Evolutionary conservation across 2,329 filamentous ascomycete species (phyloP), one percentile per base, ranked within the genome.

Genomic region (Alternaria ventricosa): DNA sequence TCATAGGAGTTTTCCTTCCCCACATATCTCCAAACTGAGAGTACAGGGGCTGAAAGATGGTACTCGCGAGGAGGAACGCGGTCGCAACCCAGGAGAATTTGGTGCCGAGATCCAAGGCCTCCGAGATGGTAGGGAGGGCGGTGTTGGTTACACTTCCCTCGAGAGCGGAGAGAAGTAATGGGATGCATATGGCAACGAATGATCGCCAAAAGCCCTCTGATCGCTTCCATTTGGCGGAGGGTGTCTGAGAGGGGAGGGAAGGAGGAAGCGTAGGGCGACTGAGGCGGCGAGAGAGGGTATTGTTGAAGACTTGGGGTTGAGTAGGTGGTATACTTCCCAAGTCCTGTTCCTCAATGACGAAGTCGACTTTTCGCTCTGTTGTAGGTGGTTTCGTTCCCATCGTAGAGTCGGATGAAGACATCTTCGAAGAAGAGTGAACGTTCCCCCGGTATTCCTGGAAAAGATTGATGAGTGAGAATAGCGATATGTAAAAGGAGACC

Each of bases 21-120:
- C 84, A 88, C n/a, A 88, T 79, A 56, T 87, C 81, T 13, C 83
- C 80, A 0, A 86, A 65, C 65, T 87, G 84, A 1, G 84, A 85
- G 46, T 83, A 84, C 0, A 87, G 65, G 0, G 86, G 86, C 55
- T 85, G 85, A 3, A 86, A 75, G 2, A 82, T 81, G 0, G 83
- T 82, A 60, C 70, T 73, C 0, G 75, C 68, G 4, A 77, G 69
- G 1, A 76, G 61, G 33, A 75, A 77, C 2, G 71, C 68, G 12
- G 71, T 77, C 11, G 72, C 72, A 9, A 71, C 67, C 73, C 71
- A 76, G 3, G 64, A 69, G 55, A 72, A 78, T 13, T 60, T 70
- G 2, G 70, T 73, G 7, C 70, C 69, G 1, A 75, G 65, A 43
- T 73, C 53, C 20, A 77, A 67, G 0, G 70, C 64, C 5, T 71